These are phyloP conservation scores for Purpureocillium lavendulum DNA, from an alignment of 2,329 filamentous ascomycete species.

Conservation along the genomic window DNA sequence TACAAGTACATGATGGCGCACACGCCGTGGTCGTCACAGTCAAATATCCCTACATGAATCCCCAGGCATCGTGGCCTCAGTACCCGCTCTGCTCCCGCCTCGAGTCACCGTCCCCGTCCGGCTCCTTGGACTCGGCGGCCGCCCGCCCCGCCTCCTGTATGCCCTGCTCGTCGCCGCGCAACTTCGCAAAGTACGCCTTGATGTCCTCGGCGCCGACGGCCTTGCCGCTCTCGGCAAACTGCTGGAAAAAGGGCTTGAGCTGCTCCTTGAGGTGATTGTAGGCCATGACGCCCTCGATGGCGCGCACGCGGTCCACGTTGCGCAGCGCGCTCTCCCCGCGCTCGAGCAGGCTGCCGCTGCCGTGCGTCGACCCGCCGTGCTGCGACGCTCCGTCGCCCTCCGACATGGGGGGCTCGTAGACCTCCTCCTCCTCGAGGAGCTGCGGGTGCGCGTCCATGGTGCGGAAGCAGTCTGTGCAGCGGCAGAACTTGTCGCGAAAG, in stretches of 20 bases:
- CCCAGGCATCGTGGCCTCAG: conserved; percentile 21
- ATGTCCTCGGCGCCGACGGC: conserved; percentile 92
- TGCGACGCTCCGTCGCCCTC: conserved; percentile 45
- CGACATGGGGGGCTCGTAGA: conserved; percentile 86
- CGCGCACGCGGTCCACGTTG: conserved; percentile 84
- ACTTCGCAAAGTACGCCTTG: conserved; percentile 89
- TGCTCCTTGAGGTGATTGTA: conserved; percentile 96
- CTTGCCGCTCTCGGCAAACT: conserved; percentile 85
- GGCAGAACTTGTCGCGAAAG: conserved; percentile 79
- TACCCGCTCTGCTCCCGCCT: conserved; percentile 47
- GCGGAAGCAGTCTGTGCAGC: conserved; percentile 72
- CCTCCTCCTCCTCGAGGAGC: conserved; percentile 88
- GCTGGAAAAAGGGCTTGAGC: conserved; percentile 87
- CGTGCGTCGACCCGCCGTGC: conserved; percentile 49
- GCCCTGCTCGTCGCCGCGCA: conserved; percentile 76
- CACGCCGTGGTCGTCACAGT: too few species aligned
- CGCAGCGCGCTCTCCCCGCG: conserved; percentile 87
- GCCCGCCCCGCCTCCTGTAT: conserved; percentile 55
- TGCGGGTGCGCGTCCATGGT: conserved; percentile 63
- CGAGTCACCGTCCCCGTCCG: conserved; percentile 22
- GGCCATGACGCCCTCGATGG: conserved; percentile 95
- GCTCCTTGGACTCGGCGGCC: conserved; percentile 30
- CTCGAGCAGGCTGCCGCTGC: conserved; percentile 78
- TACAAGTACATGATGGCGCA: too few species aligned
- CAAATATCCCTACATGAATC: too few species aligned